Percentiles rank a stretch among this genome's conserved stretches.
phyloP scores from a whole-genome alignment of 2,329 filamentous ascomycete genomes.

The Epicoccum sorghinum region DNA sequence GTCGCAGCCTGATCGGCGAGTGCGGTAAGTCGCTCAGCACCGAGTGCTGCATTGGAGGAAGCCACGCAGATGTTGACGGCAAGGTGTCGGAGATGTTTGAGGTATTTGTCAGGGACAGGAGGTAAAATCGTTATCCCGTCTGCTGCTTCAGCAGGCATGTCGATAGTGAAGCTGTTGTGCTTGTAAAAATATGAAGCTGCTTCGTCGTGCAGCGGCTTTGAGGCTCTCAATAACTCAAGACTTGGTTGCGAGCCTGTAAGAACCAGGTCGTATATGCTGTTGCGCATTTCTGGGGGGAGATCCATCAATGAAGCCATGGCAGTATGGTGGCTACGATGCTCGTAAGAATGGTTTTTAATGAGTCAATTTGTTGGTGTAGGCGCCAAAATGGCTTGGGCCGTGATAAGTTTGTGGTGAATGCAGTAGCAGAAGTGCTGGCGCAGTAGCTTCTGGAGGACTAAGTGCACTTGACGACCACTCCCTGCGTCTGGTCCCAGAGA shows the following conservation, averaged over 20 bases:
- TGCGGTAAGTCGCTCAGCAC: neutral
- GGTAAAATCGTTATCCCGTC: neutral
- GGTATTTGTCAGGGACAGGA: neutral
- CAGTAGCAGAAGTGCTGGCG: too few species aligned
- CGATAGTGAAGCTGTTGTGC: constrained; percentile 18
- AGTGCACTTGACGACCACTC: too few species aligned
- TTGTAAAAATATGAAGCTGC: constrained; percentile 32
- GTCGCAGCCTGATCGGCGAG: neutral
- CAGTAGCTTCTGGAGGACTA: neutral
- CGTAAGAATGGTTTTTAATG: too few species aligned
- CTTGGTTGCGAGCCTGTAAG: neutral
- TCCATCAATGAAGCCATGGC: constrained; percentile 19
- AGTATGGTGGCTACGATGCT: neutral
- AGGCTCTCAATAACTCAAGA: constrained; percentile 23
- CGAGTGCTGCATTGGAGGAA: neutral
- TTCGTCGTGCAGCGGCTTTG: constrained; percentile 24
- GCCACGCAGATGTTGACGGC: neutral
- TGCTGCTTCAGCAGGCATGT: constrained; percentile 4
- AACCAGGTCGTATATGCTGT: constrained; percentile 24
- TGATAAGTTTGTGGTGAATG: too few species aligned
- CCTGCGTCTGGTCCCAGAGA: too few species aligned
- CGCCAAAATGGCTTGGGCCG: neutral
- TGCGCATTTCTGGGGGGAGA: constrained; percentile 28
- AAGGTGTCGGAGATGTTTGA: neutral
- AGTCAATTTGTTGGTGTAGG: neutral